These are phyloP conservation scores for Fusarium praegraminearum DNA, from an alignment of 2,329 filamentous ascomycete species.

Conservation along the genomic window DNA sequence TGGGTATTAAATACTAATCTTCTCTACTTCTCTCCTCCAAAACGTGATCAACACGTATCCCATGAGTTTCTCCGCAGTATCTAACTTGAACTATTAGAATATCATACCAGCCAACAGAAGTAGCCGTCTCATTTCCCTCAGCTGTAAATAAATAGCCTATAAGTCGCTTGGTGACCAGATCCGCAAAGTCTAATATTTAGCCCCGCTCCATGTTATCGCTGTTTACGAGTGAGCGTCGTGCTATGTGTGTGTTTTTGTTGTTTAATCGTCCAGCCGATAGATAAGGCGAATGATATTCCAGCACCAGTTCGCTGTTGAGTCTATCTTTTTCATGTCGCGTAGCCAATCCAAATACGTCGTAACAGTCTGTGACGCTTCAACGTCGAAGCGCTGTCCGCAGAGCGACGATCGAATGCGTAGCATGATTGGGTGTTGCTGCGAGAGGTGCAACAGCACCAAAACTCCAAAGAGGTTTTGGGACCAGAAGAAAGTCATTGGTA, in stretches of 20 bases:
- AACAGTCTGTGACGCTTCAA: conserved; percentile 63
- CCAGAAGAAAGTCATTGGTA: conserved; percentile 71
- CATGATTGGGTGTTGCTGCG: conserved; percentile 63
- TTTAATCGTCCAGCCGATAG: conserved; percentile 54
- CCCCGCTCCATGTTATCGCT: not conserved
- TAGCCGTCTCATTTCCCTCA: conserved; percentile 6
- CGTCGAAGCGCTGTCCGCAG: conserved; percentile 63
- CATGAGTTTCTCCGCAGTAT: conserved; percentile 36
- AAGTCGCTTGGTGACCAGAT: conserved; percentile 11
- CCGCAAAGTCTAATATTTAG: conserved; percentile 4
- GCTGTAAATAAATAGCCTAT: conserved; percentile 12
- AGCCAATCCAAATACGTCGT: conserved; percentile 70
- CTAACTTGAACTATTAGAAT: conserved; percentile 2
- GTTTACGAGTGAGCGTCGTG: not conserved
- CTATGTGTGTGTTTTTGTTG: not conserved
- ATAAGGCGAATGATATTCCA: conserved; percentile 64
- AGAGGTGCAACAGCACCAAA: conserved; percentile 67
- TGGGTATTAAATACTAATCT: conserved; percentile 38
- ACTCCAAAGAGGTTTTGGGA: conserved; percentile 71
- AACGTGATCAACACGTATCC: conserved; percentile 36
- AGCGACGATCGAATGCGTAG: conserved; percentile 61
- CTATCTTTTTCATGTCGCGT: conserved; percentile 65
- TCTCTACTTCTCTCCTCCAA: conserved; percentile 8
- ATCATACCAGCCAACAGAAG: not conserved
- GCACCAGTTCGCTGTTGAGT: conserved; percentile 67